Base-by-base conservation (phyloP, 345 rosid genomes). In the Cochlearia excelsa region DNA sequence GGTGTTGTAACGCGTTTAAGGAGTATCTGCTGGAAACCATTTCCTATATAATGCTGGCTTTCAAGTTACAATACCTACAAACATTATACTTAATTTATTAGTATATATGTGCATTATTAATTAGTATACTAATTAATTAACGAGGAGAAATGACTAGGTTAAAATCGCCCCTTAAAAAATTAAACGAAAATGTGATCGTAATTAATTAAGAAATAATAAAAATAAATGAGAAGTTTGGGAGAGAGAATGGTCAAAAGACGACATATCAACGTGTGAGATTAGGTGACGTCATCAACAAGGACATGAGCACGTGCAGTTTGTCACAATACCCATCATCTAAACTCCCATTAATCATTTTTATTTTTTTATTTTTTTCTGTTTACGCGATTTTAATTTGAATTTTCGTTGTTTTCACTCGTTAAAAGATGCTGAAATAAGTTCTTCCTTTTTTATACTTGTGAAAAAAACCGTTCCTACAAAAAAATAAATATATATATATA, bases 281-380 rank as follows among this genome's bases (percentile, higher is more conserved):
- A 23, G 27, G 48, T 70, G 80, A 72, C 83, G 81, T 80, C 75
- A 75, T 43, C 29, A 69, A 28, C 47, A 33, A 40, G 71, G 77
- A 82, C 86, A 82, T 30, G 50, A 63, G 76, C 87, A 84, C 87
- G 82, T 84, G 85, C 66, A 67, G 65, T 71, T 66, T 39, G 47
- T 67, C 59, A 45, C 27, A 10, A 48, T 23, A 52, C 54, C 34
- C 49, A 63, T 66, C 42, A 46, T 52, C 57, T 16, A 16, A 16
- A 16, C 23, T 16, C 23, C 23, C 23, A 16, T 16, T 16, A 16
- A 16, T 16, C 23, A 16, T 16, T 16, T 16, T 16, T 16, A 16
- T 16, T 16, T 16, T 38, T 51, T 45, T 28, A 26, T 61, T 45
- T 59, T 59, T 28, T 46, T 50, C 0, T 50, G 23, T 6, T 16